phyloP scores from a whole-genome alignment of 31 red algal species.

The Bonnemaisonia californica region DNA sequence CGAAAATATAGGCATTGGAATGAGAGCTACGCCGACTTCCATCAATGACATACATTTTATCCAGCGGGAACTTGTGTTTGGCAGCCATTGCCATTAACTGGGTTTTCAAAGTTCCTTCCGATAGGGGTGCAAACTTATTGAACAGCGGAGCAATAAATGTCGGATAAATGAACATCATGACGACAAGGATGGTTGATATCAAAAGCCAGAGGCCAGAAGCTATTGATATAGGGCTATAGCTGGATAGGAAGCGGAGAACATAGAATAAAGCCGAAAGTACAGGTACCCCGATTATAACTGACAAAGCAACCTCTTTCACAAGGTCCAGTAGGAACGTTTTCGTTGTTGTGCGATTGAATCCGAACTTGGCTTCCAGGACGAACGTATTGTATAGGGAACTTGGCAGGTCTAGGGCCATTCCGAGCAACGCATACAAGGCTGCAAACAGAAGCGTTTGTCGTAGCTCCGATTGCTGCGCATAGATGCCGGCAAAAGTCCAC shows the following conservation, averaged over 20 bases:
- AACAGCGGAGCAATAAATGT: slow-evolving; percentile 87
- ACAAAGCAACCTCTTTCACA: slow-evolving; percentile 47
- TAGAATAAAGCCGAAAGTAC: slow-evolving; percentile 43
- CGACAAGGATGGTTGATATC: slow-evolving; percentile 35
- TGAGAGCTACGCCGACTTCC: slow-evolving; percentile 78
- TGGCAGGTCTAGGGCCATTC: slow-evolving; percentile 58
- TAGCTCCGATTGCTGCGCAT: slow-evolving; percentile 38
- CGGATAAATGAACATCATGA: slow-evolving; percentile 72
- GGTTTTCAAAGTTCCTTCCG: slow-evolving; percentile 57
- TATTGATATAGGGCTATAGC: slow-evolving; percentile 30
- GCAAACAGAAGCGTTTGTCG: slow-evolving; percentile 60
- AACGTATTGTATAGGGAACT: slow-evolving; percentile 79
- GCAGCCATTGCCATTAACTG: slow-evolving; percentile 53
- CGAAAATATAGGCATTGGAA: slow-evolving; percentile 89
- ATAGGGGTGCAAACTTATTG: slow-evolving; percentile 80
- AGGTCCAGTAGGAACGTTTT: slow-evolving; percentile 65
- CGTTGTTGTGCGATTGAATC: slow-evolving; percentile 83
- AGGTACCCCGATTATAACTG: slow-evolving; percentile 49
- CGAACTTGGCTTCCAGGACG: slow-evolving; percentile 80
- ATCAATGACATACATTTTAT: slow-evolving; percentile 93
- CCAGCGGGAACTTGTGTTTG: slow-evolving; percentile 72
- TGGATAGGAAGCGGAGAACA: slow-evolving; percentile 40
- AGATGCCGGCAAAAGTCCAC: slow-evolving; percentile 32
- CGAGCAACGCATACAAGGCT: slow-evolving; percentile 19
- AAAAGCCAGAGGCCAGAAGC: slow-evolving; percentile 45